A percentile compares a stretch with the other conserved stretches of the same genome.
phyloP scores from a whole-genome alignment of 148 eudicot genomes.

The Fagopyrum tataricum region DNA sequence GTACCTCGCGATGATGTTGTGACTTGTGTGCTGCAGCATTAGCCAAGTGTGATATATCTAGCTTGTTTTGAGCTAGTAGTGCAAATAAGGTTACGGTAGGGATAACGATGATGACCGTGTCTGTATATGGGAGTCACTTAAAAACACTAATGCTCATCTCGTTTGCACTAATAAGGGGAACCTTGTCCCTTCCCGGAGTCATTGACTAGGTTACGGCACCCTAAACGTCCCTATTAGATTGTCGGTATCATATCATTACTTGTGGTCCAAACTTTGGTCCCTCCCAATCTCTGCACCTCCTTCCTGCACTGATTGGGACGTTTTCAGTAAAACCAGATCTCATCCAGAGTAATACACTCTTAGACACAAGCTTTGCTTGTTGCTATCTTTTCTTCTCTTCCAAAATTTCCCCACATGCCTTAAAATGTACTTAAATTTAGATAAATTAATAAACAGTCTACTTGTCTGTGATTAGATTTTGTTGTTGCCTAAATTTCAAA shows the following conservation, averaged over 20 bases:
- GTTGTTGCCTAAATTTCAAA: not conserved
- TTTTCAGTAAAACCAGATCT: not conserved
- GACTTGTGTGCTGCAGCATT: not conserved
- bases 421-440: not conserved
- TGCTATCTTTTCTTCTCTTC: not conserved
- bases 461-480: constrained; percentile 9
- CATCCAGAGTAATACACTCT: not conserved
- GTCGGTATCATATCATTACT: constrained; percentile 1
- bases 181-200: not conserved
- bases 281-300: constrained; percentile 13
- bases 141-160: not conserved
- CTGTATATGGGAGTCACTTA: not conserved
- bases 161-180: not conserved
- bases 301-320: not conserved
- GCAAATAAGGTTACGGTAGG: not conserved
- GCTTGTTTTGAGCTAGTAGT: not conserved
- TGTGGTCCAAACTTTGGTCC: constrained; percentile 11
- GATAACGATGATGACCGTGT: not conserved
- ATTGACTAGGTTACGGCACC: constrained; percentile 6
- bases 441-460: not conserved
- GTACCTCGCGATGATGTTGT: not conserved
- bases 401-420: not conserved
- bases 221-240: not conserved
- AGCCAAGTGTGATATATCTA: not conserved
- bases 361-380: not conserved